These are phyloP conservation scores for Marasmius oreades DNA, from an alignment of 1,284 basidiomycete genomes.

Conservation along the genomic window DNA sequence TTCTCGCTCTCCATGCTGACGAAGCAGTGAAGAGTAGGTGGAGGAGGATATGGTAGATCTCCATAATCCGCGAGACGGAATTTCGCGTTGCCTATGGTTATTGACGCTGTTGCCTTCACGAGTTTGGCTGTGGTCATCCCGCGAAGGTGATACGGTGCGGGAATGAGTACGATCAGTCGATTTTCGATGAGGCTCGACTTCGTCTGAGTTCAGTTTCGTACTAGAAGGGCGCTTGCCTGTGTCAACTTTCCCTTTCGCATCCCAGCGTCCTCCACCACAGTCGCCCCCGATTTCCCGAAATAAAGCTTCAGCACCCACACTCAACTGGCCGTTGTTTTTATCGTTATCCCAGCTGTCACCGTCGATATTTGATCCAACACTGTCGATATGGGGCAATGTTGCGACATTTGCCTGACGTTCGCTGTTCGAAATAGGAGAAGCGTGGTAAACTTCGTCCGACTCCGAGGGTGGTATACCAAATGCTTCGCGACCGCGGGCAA, in stretches of 20 bases:
- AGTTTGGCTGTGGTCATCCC: background rate
- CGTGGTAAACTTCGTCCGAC: conserved; percentile 28
- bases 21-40: conserved; percentile 9
- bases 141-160: background rate
- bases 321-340: conserved; percentile 33
- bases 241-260: conserved; percentile 11
- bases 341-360: conserved; percentile 39
- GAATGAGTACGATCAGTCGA: conserved; percentile 5
- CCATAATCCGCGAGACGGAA: conserved; percentile 9
- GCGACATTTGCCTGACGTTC: background rate
- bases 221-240: background rate
- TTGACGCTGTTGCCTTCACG: background rate
- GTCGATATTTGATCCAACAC: conserved; percentile 45
- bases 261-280: conserved; percentile 14
- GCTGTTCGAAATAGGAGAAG: conserved; percentile 1
- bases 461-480: conserved; percentile 44
- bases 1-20: conserved; percentile 37
- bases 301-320: conserved; percentile 49
- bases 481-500: conserved; percentile 40
- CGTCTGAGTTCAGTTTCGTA: background rate
- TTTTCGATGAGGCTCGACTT: conserved; percentile 1
- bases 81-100: background rate
- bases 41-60: conserved; percentile 4
- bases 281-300: conserved; percentile 39
- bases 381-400: conserved; percentile 40